phyloP scores from a whole-genome alignment of 352 stramenopile genomes.

The Peronospora belbahrii region DNA sequence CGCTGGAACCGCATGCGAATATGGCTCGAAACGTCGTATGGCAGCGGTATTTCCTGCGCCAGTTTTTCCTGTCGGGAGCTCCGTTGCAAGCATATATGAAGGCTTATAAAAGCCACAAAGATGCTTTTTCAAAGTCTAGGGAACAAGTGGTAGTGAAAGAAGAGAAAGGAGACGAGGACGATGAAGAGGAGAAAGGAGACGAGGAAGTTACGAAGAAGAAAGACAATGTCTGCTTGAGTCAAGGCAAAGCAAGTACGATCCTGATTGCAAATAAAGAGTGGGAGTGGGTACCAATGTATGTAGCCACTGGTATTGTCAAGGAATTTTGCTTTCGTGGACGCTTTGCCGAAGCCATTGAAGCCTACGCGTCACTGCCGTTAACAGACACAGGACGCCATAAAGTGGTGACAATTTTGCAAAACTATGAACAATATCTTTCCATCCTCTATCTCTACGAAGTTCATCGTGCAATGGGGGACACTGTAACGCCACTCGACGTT shows the following conservation, averaged over 20 bases:
- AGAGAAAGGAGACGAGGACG: not conserved
- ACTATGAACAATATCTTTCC: conserved; percentile 50
- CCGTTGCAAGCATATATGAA: conserved; percentile 37
- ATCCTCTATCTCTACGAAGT: conserved; percentile 42
- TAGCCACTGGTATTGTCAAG: conserved; percentile 27
- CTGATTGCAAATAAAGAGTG: conserved; percentile 14
- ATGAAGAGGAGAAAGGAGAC: conserved; percentile 1
- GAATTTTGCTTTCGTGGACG: conserved; percentile 51
- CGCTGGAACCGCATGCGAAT: conserved; percentile 45
- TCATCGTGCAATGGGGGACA: conserved; percentile 24
- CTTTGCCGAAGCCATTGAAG: conserved; percentile 43
- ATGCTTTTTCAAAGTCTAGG: conserved; percentile 7
- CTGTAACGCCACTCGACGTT: conserved; percentile 31
- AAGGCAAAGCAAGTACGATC: conserved; percentile 4
- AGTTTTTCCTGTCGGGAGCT: conserved; percentile 49
- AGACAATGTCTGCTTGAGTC: conserved; percentile 10
- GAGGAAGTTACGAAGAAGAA: not conserved
- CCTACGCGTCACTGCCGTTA: conserved; percentile 39
- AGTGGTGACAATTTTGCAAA: conserved; percentile 30
- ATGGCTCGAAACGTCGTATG: conserved; percentile 36
- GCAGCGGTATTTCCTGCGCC: conserved; percentile 52
- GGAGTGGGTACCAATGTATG: conserved; percentile 24
- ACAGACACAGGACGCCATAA: conserved; percentile 20
- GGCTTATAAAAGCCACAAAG: conserved; percentile 18
- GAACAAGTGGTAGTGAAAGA: conserved; percentile 1